Conservation (phyloP, 768 basidiomycete species). For the Leucosporidium scottii region DNA sequence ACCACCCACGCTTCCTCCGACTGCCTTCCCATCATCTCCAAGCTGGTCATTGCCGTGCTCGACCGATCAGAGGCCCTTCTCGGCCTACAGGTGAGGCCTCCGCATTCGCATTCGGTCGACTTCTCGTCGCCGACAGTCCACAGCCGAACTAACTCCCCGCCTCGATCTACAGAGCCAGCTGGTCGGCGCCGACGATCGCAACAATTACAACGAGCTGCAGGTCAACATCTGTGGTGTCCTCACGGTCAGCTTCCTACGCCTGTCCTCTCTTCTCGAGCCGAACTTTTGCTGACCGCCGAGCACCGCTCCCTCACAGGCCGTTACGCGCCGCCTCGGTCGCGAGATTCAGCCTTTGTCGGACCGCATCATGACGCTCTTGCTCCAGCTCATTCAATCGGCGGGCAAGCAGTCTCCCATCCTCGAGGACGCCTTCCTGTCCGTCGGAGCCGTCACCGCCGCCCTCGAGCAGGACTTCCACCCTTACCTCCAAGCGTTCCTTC, state of each 20-base stretch:
- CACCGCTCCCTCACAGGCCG: slow-evolving; percentile 50
- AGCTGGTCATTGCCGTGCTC: slow-evolving; percentile 72
- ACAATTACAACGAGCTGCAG: slow-evolving; percentile 98
- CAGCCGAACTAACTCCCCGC: slow-evolving; percentile 41
- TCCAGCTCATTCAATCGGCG: slow-evolving; percentile 75
- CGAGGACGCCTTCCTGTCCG: slow-evolving; percentile 91
- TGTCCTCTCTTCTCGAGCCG: no score
- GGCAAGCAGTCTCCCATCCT: slow-evolving; percentile 90
- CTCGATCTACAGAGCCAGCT: slow-evolving; percentile 58
- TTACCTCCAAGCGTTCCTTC: slow-evolving; percentile 78
- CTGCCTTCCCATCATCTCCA: slow-evolving; percentile 70
- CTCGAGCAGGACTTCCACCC: slow-evolving; percentile 71
- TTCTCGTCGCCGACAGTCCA: slow-evolving; percentile 42
- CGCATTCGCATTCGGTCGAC: neutral
- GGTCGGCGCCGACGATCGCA: slow-evolving; percentile 87
- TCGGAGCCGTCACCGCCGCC: slow-evolving; percentile 74
- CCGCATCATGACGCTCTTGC: slow-evolving; percentile 85
- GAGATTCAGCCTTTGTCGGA: slow-evolving; percentile 84
- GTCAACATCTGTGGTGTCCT: slow-evolving; percentile 87
- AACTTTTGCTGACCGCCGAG: neutral
- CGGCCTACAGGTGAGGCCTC: slow-evolving; percentile 60
- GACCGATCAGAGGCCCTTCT: slow-evolving; percentile 83
- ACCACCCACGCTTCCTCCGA: slow-evolving; percentile 73
- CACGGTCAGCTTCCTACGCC: slow-evolving; percentile 53
- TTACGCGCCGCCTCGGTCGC: slow-evolving; percentile 72